Conservation (phyloP, 805 yeast species). For the Metschnikowia shivogae region DNA sequence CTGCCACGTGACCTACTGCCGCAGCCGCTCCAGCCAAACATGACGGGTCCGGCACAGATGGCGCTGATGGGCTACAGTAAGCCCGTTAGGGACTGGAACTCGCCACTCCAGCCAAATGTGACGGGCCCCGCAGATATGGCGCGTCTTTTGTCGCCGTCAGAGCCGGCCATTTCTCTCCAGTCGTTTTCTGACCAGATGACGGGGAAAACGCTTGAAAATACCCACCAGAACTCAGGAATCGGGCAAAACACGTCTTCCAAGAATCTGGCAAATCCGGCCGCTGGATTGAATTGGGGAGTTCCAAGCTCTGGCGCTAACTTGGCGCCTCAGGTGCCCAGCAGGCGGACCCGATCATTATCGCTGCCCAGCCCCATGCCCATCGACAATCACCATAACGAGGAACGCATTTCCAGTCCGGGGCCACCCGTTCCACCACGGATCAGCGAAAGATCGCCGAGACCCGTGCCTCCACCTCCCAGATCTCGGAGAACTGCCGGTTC, state of each 20-base stretch:
- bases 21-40: slow-evolving; percentile 35
- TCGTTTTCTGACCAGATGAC: slow-evolving; percentile 42
- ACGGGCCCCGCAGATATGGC: slow-evolving; percentile 35
- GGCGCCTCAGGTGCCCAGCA: slow-evolving; percentile 35
- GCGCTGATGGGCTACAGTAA: slow-evolving; percentile 20
- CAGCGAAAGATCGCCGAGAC: background rate
- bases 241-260: background rate
- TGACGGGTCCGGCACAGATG: slow-evolving; percentile 46
- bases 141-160: slow-evolving; percentile 23
- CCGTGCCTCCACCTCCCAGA: slow-evolving; percentile 40
- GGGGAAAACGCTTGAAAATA: slow-evolving; percentile 31
- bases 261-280: no score
- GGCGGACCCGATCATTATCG: slow-evolving; percentile 33
- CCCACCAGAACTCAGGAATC: slow-evolving; percentile 31
- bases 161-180: slow-evolving; percentile 35
- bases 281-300: no score
- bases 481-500: slow-evolving; percentile 29
- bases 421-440: slow-evolving; percentile 24
- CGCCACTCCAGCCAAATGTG: slow-evolving; percentile 23
- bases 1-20: slow-evolving; percentile 14
- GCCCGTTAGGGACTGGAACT: slow-evolving; percentile 2
- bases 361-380: slow-evolving; percentile 21
- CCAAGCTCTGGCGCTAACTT: no score
- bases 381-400: background rate
- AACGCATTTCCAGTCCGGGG: background rate